A percentile compares a stretch with the other conserved stretches of the same genome.
phyloP scores from a whole-genome alignment of 2,329 filamentous ascomycete species.

The Monosporascus sp. region DNA sequence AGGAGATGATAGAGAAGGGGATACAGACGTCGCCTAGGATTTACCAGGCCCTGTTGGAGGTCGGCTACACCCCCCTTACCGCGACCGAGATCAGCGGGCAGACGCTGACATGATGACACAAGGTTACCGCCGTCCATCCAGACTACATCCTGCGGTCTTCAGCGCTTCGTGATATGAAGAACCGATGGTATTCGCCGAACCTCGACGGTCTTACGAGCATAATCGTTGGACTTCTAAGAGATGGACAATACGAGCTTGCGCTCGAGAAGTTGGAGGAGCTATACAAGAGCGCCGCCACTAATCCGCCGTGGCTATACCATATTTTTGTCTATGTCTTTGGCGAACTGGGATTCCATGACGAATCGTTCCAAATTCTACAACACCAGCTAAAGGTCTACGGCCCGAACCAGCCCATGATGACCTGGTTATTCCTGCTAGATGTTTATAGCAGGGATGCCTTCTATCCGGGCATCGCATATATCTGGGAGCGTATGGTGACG shows the following conservation, averaged over 20 bases:
- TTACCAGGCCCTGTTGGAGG: slow-evolving; percentile 58
- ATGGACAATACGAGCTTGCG: slow-evolving; percentile 78
- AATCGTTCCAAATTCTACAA: slow-evolving; percentile 65
- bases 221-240: slow-evolving; percentile 69
- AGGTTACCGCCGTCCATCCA: slow-evolving; percentile 75
- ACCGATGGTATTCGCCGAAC: slow-evolving; percentile 63
- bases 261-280: slow-evolving; percentile 65
- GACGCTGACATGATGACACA: slow-evolving; percentile 9
- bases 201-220: slow-evolving; percentile 61
- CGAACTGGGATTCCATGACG: slow-evolving; percentile 68
- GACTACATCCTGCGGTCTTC: slow-evolving; percentile 72
- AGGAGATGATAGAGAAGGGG: slow-evolving; percentile 61
- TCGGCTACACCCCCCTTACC: slow-evolving; percentile 7
- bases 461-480: slow-evolving; percentile 58
- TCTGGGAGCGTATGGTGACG: slow-evolving; percentile 65
- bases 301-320: slow-evolving; percentile 73
- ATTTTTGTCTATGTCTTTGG: slow-evolving; percentile 70
- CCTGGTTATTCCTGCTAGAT: slow-evolving; percentile 73
- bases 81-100: slow-evolving; percentile 1
- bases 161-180: slow-evolving; percentile 68
- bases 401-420: slow-evolving; percentile 35
- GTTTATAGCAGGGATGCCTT: slow-evolving; percentile 61
- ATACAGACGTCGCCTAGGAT: slow-evolving; percentile 61
- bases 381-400: slow-evolving; percentile 44
- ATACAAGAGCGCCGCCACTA: slow-evolving; percentile 45